Conservation (phyloP, 352 stramenopile genomes). For the Phytophthora colocasiae region DNA sequence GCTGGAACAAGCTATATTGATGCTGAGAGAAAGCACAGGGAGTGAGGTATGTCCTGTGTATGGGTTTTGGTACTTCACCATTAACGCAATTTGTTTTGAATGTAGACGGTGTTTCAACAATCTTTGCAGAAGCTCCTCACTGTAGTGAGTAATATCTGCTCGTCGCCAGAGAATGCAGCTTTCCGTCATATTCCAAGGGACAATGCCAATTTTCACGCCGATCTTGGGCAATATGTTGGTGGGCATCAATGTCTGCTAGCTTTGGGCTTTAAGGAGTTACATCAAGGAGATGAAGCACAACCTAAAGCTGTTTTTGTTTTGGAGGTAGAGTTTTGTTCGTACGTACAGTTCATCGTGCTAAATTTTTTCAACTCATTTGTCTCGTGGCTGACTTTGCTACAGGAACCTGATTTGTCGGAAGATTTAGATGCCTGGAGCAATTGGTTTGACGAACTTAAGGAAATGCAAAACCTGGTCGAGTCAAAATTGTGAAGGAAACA, state of each 20-base stretch:
- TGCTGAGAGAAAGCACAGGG: conserved; percentile 51
- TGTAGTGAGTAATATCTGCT: conserved; percentile 73
- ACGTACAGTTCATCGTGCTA: background rate
- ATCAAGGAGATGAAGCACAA: conserved; percentile 48
- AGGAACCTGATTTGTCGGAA: conserved; percentile 77
- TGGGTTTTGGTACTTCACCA: background rate
- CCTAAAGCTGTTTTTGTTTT: conserved; percentile 64
- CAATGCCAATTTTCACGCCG: conserved; percentile 74
- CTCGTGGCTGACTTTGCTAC: conserved; percentile 4
- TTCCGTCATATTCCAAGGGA: conserved; percentile 79
- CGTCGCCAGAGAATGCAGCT: conserved; percentile 68
- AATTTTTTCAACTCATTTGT: background rate
- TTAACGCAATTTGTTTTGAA: background rate
- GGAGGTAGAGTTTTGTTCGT: conserved; percentile 43
- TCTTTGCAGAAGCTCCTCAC: conserved; percentile 57
- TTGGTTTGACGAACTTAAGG: conserved; percentile 84
- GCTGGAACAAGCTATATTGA: conserved; percentile 47
- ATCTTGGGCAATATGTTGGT: conserved; percentile 71
- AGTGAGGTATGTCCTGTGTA: conserved; percentile 28
- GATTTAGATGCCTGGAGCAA: conserved; percentile 83
- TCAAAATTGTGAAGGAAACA: conserved; percentile 37
- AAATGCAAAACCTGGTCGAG: conserved; percentile 60
- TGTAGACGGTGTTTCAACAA: conserved; percentile 40
- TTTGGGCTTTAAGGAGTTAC: conserved; percentile 72
- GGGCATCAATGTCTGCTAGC: conserved; percentile 72